Percentiles rank a stretch among this genome's conserved stretches.
These are phyloP conservation scores for Ustilago curta DNA, from an alignment of 1,284 basidiomycete species.

Conservation along the genomic window DNA sequence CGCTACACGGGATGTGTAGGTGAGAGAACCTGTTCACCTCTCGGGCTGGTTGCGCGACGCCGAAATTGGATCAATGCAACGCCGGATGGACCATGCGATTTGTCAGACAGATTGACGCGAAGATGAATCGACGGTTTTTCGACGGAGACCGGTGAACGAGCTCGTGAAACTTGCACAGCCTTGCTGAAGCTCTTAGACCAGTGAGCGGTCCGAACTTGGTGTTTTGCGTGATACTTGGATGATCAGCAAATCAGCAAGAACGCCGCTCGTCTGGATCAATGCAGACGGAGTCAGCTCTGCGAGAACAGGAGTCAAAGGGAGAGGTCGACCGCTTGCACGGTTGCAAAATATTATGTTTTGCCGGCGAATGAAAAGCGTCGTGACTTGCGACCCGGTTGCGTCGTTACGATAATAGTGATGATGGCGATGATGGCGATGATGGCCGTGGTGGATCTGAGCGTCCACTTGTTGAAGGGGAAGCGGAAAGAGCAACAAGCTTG, in stretches of 20 bases:
- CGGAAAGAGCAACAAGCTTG: no score
- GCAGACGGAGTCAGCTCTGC: not conserved
- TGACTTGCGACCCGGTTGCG: not conserved
- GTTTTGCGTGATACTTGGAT: not conserved
- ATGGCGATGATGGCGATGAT: not conserved
- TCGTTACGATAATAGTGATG: not conserved
- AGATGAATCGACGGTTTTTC: not conserved
- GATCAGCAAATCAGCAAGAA: not conserved
- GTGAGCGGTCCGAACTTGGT: not conserved
- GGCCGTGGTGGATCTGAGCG: no score
- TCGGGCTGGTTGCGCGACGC: not conserved
- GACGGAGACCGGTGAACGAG: not conserved
- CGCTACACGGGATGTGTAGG: not conserved
- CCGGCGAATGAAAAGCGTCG: not conserved
- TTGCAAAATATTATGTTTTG: not conserved
- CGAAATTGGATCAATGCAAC: not conserved
- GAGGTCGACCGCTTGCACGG: not conserved
- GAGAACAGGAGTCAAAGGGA: not conserved
- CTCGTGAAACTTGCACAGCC: not conserved
- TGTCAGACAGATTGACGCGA: not conserved
- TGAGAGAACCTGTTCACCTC: not conserved
- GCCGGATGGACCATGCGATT: slow-evolving; percentile 7
- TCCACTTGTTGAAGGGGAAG: not conserved
- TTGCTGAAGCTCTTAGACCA: not conserved
- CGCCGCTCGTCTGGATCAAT: not conserved